Evolutionary conservation across 2,329 filamentous ascomycete species (phyloP).

Genomic region (Parascedosporium putredinis): DNA sequence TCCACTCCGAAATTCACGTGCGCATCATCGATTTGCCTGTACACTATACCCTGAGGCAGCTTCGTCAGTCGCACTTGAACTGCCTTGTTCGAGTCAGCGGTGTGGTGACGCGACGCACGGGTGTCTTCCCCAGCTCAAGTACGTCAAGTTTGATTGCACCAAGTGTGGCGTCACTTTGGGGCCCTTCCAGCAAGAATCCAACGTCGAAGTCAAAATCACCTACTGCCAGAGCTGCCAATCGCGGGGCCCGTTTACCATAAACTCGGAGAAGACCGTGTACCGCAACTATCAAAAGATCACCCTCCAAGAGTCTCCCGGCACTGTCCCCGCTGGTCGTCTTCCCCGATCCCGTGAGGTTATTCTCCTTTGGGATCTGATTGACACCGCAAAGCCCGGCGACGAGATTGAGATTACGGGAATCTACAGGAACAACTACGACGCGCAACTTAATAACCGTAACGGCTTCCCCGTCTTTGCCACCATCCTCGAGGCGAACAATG

Average conservation of each 20-base stretch:
- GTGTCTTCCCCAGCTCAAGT: constrained; percentile 98
- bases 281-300: constrained; percentile 98
- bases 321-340: constrained; percentile 87
- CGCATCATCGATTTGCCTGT: constrained; percentile 92
- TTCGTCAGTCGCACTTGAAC: constrained; percentile 92
- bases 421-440: constrained; percentile 97
- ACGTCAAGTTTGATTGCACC: constrained; percentile 93
- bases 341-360: constrained; percentile 91
- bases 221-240: constrained; percentile 97
- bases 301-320: constrained; percentile 91
- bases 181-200: constrained; percentile 95
- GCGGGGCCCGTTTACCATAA: constrained; percentile 85
- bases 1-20: constrained; percentile 95
- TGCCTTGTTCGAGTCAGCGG: constrained; percentile 89
- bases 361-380: constrained; percentile 92
- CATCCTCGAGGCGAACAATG: constrained; percentile 92
- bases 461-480: constrained; percentile 98
- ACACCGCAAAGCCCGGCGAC: constrained; percentile 91
- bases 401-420: constrained; percentile 96
- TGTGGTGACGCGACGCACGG: constrained; percentile 86
- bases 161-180: constrained; percentile 90
- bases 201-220: constrained; percentile 88
- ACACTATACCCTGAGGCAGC: constrained; percentile 86
- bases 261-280: constrained; percentile 96
- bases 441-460: constrained; percentile 95